Percentiles rank a stretch among this genome's conserved stretches.
These are phyloP conservation scores for Neocatenulostroma microsporum DNA, from an alignment of 2,329 filamentous ascomycete genomes.

Conservation along the genomic window DNA sequence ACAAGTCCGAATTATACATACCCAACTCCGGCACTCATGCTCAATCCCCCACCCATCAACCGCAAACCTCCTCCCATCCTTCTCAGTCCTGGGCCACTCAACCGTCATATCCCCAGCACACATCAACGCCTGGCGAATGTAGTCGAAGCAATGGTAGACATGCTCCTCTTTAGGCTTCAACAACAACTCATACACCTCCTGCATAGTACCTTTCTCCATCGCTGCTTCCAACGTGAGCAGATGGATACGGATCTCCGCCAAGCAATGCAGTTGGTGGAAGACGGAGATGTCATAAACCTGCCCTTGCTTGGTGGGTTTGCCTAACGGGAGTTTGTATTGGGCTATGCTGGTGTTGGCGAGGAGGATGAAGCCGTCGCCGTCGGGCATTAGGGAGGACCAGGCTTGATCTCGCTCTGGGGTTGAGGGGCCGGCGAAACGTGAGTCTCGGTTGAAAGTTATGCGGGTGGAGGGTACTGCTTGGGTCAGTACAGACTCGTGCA, in stretches of 20 bases:
- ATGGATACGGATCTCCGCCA: constrained; percentile 25
- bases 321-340: constrained; percentile 20
- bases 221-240: constrained; percentile 20
- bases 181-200: constrained; percentile 15
- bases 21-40: constrained; percentile 26
- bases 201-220: constrained; percentile 11
- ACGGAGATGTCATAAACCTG: constrained; percentile 29
- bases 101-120: constrained; percentile 25
- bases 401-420: constrained; percentile 20
- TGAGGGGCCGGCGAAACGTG: constrained; percentile 18
- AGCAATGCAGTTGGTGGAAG: constrained; percentile 32
- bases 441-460: constrained; percentile 21
- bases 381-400: constrained; percentile 23
- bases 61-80: constrained; percentile 24
- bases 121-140: constrained; percentile 25
- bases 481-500: no score
- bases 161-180: constrained; percentile 20
- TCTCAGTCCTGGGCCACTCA: constrained; percentile 26
- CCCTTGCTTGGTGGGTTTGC: constrained; percentile 19
- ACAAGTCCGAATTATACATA: constrained; percentile 6
- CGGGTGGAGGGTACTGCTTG: constrained; percentile 3
- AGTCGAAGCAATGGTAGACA: constrained; percentile 26
- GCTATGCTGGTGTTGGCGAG: constrained; percentile 15
- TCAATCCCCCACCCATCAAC: constrained; percentile 28
- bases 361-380: constrained; percentile 29